phyloP scores from a whole-genome alignment of 2,329 filamentous ascomycete genomes.

The Cadophora gregata region DNA sequence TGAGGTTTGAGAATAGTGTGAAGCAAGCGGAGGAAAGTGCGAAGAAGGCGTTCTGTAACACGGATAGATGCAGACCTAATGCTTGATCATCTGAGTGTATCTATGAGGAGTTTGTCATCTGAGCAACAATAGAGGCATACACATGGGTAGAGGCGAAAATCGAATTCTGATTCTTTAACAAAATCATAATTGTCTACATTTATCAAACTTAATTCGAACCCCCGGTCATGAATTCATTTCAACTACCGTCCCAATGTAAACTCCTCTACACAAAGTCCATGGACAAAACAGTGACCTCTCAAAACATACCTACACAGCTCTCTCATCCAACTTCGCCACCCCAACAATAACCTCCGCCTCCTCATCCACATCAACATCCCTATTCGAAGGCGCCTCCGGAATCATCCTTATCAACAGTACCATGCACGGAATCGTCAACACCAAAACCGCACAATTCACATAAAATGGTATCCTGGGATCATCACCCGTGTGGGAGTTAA shows the following conservation, averaged over 20 bases:
- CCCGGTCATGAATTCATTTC: too few species aligned
- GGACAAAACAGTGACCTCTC: too few species aligned
- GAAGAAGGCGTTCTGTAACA: background rate
- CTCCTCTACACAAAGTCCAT: too few species aligned
- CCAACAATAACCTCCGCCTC: background rate
- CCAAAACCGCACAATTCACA: background rate
- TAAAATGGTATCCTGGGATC: conserved; percentile 17
- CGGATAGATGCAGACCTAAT: background rate
- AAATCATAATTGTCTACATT: too few species aligned
- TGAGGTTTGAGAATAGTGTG: background rate
- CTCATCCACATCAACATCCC: background rate
- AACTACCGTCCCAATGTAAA: too few species aligned
- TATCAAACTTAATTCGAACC: too few species aligned
- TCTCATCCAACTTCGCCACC: background rate
- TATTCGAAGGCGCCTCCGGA: background rate
- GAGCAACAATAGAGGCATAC: background rate
- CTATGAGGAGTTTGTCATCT: background rate
- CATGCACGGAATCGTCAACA: background rate
- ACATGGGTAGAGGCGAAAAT: background rate
- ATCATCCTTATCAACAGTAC: background rate
- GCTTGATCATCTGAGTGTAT: background rate
- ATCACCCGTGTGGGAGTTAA: conserved; percentile 38
- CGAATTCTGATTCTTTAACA: background rate
- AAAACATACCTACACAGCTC: too few species aligned
- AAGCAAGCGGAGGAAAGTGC: background rate